Conservation (phyloP, 768 basidiomycete genomes). For the Hydnomerulius pinastri region DNA sequence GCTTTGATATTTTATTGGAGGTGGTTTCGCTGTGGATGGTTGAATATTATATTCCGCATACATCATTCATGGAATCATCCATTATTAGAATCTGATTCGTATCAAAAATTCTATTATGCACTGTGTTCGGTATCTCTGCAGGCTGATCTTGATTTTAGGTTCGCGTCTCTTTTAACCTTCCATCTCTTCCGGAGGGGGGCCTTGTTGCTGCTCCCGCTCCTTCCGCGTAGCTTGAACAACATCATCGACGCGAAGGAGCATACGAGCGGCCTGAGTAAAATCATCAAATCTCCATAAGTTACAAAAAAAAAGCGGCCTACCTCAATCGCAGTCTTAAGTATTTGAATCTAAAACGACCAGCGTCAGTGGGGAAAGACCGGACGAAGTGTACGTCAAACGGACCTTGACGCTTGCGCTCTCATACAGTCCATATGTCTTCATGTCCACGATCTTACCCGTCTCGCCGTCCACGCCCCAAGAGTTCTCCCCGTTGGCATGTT, state of each 20-base stretch:
- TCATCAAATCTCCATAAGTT: not conserved
- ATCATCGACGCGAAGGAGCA: conserved; percentile 91
- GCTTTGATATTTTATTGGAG: conserved; percentile 5
- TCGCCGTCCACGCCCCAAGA: conserved; percentile 97
- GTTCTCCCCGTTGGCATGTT: conserved; percentile 88
- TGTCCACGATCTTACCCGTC: conserved; percentile 93
- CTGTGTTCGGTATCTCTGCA: not conserved
- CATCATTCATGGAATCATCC: conserved; percentile 3
- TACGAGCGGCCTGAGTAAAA: conserved; percentile 71
- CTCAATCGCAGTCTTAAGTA: conserved; percentile 96
- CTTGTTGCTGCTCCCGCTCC: conserved; percentile 55
- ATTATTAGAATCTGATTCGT: not conserved
- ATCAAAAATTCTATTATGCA: not conserved
- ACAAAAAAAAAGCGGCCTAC: conserved; percentile 33
- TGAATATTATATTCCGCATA: conserved; percentile 6
- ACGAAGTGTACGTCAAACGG: not conserved
- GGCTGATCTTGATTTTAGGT: not conserved
- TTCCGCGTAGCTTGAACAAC: conserved; percentile 88
- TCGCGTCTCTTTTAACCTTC: conserved; percentile 18
- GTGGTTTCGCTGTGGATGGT: not conserved
- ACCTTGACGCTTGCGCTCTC: conserved; percentile 97
- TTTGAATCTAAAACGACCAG: conserved; percentile 72
- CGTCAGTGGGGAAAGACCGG: not conserved
- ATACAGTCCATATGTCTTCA: conserved; percentile 91
- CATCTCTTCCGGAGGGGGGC: conserved; percentile 61